phyloP scores from a whole-genome alignment of 148 eudicot species.

The Chenopodium formosanum region DNA sequence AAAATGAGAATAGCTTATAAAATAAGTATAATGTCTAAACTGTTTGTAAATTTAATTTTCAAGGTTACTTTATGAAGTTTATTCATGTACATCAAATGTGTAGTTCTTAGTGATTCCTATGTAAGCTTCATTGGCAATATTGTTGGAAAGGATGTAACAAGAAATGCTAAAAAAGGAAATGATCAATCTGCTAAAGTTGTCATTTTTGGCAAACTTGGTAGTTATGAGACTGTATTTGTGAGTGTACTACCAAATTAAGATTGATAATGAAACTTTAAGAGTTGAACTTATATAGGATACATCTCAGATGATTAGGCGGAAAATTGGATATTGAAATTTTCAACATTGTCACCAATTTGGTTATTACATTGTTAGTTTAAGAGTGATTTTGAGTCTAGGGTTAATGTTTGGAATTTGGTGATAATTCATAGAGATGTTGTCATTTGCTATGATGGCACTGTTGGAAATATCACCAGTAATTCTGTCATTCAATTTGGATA shows the following conservation, averaged over 20 bases:
- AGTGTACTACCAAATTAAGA: background rate
- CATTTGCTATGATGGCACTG: no score
- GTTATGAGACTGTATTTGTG: background rate
- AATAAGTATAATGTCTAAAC: background rate
- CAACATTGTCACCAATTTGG: constrained; percentile 14
- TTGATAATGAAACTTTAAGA: constrained; percentile 15
- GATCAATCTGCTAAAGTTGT: background rate
- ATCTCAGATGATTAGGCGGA: constrained; percentile 19
- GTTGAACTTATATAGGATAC: constrained; percentile 18
- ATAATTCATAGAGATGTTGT: no score
- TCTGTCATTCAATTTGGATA: no score
- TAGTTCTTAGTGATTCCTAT: constrained; percentile 45
- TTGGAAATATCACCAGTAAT: no score
- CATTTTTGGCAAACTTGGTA: background rate
- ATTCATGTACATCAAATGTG: constrained; percentile 41
- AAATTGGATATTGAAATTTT: background rate
- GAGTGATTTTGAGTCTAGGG: constrained; percentile 24
- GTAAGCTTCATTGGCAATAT: constrained; percentile 14
- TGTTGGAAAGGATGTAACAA: constrained; percentile 2
- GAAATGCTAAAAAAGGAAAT: constrained; percentile 4
- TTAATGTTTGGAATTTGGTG: background rate
- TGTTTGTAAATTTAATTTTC: background rate
- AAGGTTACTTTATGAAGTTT: background rate
- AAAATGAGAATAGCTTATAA: background rate
- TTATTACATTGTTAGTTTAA: constrained; percentile 30